phyloP scores from a whole-genome alignment of 2,329 filamentous ascomycete genomes.

The Fusarium bulbicola region DNA sequence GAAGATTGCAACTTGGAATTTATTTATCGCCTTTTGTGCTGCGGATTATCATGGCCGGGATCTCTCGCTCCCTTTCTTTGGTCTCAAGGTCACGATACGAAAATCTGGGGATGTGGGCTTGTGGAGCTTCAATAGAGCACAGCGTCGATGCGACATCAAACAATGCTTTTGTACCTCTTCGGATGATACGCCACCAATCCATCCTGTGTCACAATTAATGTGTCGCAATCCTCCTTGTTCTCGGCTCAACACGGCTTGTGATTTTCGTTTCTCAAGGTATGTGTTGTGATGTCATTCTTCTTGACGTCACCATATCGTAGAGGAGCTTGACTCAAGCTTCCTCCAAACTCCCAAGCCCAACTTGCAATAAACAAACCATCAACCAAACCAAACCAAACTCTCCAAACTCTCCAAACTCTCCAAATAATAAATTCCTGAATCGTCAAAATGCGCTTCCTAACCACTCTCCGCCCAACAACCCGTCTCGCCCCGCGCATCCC shows the following conservation, averaged over 20 bases:
- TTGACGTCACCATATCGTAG: constrained; percentile 33
- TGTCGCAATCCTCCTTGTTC: background rate
- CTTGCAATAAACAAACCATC: background rate
- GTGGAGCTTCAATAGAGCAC: background rate
- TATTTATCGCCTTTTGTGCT: too few species aligned
- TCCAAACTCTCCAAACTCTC: too few species aligned
- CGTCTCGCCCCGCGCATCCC: constrained; percentile 17
- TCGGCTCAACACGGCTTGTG: constrained; percentile 8
- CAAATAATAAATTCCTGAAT: rapidly evolving
- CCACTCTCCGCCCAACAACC: constrained; percentile 3
- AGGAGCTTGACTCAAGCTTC: constrained; percentile 15
- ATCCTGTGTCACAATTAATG: background rate
- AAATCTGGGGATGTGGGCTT: background rate
- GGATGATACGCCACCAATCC: background rate
- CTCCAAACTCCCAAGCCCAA: background rate
- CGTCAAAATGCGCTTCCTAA: constrained; percentile 23
- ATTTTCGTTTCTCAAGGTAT: background rate
- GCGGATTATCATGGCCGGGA: background rate
- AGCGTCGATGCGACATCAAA: background rate
- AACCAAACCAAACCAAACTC: background rate
- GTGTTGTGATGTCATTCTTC: constrained; percentile 32
- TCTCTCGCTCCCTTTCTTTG: too few species aligned
- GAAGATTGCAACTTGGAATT: rapidly evolving
- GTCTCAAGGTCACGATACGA: background rate
- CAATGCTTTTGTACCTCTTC: background rate